A percentile compares a stretch with the other conserved stretches of the same genome.
phyloP scores from a whole-genome alignment of 2,329 filamentous ascomycete species.

The Fonsecaea monophora region DNA sequence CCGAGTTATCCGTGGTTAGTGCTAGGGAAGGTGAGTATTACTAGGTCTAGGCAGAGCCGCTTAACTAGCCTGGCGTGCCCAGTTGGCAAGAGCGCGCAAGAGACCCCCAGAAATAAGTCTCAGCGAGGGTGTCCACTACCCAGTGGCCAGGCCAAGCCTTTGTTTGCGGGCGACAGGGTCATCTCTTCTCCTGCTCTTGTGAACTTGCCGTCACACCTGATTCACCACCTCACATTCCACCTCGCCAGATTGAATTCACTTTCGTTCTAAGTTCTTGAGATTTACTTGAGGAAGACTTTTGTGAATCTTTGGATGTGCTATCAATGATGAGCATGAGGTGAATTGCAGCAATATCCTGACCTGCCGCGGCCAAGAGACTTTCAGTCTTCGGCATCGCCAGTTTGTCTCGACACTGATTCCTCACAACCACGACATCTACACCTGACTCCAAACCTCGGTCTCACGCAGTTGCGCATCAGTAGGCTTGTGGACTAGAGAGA shows the following conservation, averaged over 20 bases:
- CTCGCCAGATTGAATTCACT: background rate
- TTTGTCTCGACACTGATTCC: background rate
- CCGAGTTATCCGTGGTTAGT: background rate
- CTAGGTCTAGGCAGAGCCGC: background rate
- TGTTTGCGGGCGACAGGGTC: constrained; percentile 33
- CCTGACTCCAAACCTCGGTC: background rate
- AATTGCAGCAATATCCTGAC: background rate
- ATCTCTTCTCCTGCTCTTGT: constrained; percentile 25
- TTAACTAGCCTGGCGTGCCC: background rate
- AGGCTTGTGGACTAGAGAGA: constrained; percentile 2
- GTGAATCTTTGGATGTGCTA: background rate
- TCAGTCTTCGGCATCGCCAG: background rate
- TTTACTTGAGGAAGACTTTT: background rate
- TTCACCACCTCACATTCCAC: constrained; percentile 31
- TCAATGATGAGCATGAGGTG: background rate
- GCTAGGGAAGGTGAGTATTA: background rate
- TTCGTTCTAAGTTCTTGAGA: background rate
- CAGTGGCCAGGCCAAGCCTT: constrained; percentile 31
- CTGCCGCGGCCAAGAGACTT: background rate
- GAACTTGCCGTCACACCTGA: constrained; percentile 28
- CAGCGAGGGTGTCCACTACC: background rate
- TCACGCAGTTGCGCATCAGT: background rate
- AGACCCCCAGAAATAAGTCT: background rate
- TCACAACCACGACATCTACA: background rate
- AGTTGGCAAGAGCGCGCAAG: background rate